Percentiles rank a stretch among this genome's conserved stretches.
phyloP scores from a whole-genome alignment of 176 grass and related monocot species.

The Paspalum vaginatum region DNA sequence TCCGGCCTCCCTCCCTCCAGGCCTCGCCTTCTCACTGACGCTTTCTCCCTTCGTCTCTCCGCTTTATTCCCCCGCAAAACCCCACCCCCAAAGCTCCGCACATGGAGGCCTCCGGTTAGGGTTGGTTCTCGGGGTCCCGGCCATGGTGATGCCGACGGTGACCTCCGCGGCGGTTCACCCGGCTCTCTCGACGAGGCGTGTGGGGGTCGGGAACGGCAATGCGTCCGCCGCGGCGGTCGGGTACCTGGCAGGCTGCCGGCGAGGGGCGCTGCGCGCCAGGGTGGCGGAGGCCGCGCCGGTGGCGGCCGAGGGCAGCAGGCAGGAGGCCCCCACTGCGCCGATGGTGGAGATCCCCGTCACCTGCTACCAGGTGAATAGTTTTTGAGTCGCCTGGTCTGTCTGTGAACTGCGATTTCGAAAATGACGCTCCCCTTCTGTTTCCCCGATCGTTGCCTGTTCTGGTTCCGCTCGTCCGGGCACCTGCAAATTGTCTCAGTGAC shows the following conservation, averaged over 20 bases:
- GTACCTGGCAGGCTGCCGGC: constrained; percentile 6
- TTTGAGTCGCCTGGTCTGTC: background rate
- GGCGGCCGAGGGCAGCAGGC: constrained; percentile 40
- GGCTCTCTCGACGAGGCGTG: constrained; percentile 37
- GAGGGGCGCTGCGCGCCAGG: constrained; percentile 41
- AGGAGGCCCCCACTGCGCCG: constrained; percentile 30
- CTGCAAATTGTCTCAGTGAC: background rate
- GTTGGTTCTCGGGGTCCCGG: constrained; percentile 21
- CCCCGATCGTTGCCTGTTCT: constrained; percentile 17
- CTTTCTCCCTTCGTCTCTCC: constrained; percentile 22
- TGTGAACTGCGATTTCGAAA: constrained; percentile 25
- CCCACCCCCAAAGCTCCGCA: constrained; percentile 13
- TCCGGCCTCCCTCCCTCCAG: background rate
- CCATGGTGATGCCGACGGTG: constrained; percentile 58
- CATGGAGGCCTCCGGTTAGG: constrained; percentile 48
- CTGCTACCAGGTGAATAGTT: constrained; percentile 81
- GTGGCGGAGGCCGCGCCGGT: constrained; percentile 45
- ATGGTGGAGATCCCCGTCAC: constrained; percentile 90
- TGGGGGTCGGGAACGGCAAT: constrained; percentile 41
- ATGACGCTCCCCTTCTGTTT: background rate
- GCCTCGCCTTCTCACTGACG: background rate
- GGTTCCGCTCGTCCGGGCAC: background rate
- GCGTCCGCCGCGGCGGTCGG: constrained; percentile 2
- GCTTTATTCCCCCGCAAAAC: constrained; percentile 38
- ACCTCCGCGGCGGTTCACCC: constrained; percentile 37